Evolutionary conservation across 2,329 filamentous ascomycete species (phyloP).

Genomic region (Aspergillus alliaceus): DNA sequence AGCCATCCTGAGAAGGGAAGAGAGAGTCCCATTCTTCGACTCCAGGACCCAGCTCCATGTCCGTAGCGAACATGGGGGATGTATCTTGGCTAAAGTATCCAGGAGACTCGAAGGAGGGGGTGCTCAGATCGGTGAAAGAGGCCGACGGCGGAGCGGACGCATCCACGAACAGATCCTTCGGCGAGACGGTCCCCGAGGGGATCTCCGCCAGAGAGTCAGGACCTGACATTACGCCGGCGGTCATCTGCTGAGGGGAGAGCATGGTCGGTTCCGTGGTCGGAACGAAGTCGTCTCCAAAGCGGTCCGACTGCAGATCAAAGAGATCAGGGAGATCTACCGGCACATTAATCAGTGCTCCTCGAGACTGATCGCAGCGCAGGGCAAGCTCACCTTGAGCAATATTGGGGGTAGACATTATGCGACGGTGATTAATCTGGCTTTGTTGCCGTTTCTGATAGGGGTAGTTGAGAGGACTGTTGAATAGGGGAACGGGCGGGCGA

Average conservation of each 20-base stretch:
- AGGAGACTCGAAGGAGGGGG: constrained; percentile 77
- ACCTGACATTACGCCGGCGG: constrained; percentile 44
- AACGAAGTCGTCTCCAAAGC: constrained; percentile 26
- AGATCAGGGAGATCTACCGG: constrained; percentile 26
- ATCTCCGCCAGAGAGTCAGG: constrained; percentile 42
- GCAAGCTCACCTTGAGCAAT: constrained; percentile 42
- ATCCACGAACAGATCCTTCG: constrained; percentile 73
- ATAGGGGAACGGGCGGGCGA: constrained; percentile 43
- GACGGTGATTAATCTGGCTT: constrained; percentile 27
- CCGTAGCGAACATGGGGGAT: constrained; percentile 71
- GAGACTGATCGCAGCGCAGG: constrained; percentile 9
- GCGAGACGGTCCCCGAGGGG: constrained; percentile 69
- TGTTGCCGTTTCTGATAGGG: constrained; percentile 30
- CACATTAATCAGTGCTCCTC: constrained; percentile 16
- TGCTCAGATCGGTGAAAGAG: constrained; percentile 80
- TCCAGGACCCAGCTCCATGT: constrained; percentile 54
- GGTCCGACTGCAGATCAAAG: constrained; percentile 29
- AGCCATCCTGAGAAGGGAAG: constrained; percentile 33
- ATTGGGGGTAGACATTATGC: constrained; percentile 42
- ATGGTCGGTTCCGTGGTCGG: constrained; percentile 24
- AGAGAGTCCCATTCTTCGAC: constrained; percentile 70
- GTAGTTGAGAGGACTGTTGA: constrained; percentile 30
- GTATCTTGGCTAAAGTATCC: constrained; percentile 69
- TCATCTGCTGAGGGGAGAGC: constrained; percentile 26
- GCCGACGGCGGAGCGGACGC: constrained; percentile 80